These are phyloP conservation scores for Backusella morwellensis DNA, from an alignment of 192 early-diverging fungal species.

Conservation along the genomic window DNA sequence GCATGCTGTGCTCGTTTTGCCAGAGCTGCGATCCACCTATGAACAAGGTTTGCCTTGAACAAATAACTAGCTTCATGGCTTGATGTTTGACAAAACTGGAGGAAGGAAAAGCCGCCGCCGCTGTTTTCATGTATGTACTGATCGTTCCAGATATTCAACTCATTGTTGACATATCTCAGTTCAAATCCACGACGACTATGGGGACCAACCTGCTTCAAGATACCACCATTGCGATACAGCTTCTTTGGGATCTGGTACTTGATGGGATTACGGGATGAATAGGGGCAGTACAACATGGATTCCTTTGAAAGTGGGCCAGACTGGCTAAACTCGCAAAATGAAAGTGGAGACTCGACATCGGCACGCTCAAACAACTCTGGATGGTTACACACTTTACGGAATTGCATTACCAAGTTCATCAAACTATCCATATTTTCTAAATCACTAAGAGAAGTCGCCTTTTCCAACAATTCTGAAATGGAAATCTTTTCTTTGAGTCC, in stretches of 20 bases:
- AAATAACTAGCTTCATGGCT: conserved; percentile 44
- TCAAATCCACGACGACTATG: conserved; percentile 42
- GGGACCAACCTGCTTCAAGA: conserved; percentile 42
- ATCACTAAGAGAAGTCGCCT: conserved; percentile 60
- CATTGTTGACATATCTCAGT: conserved; percentile 42
- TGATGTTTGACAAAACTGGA: conserved; percentile 49
- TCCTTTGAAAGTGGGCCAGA: conserved; percentile 64
- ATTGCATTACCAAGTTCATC: conserved; percentile 95
- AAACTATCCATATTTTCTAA: conserved; percentile 76
- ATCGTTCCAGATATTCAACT: conserved; percentile 59
- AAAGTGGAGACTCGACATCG: conserved; percentile 72
- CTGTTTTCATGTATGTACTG: conserved; percentile 54
- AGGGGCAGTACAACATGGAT: conserved; percentile 51
- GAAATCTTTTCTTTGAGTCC: conserved; percentile 79
- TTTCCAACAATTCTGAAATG: conserved; percentile 70
- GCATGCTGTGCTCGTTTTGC: conserved; percentile 24
- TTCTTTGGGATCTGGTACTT: conserved; percentile 65
- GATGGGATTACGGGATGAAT: conserved; percentile 61
- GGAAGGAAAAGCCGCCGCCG: conserved; percentile 51
- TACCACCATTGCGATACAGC: conserved; percentile 64
- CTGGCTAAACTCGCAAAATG: conserved; percentile 54
- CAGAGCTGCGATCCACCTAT: conserved; percentile 44
- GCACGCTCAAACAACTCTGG: conserved; percentile 87
- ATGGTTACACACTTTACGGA: conserved; percentile 89
- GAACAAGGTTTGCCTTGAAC: conserved; percentile 36